A percentile compares a stretch with the other conserved stretches of the same genome.
Evolutionary conservation across 768 basidiomycete genomes (phyloP).

Genomic region (Amanita muscaria): DNA sequence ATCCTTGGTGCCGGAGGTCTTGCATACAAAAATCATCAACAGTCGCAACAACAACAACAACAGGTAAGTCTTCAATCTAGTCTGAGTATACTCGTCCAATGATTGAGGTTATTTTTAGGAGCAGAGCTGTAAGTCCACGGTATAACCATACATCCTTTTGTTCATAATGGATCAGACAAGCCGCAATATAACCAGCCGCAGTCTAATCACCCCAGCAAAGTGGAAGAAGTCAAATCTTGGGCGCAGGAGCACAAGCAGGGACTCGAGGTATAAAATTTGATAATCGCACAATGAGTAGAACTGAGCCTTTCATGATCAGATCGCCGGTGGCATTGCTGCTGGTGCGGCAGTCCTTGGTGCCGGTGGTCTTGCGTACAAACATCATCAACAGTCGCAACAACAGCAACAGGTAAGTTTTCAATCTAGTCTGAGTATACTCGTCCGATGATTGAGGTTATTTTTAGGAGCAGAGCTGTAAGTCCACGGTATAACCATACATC

Average conservation of each 20-base stretch:
- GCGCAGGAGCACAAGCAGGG: conserved; percentile 47
- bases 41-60: no score
- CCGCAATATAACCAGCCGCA: no score
- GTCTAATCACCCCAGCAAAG: conserved; percentile 8
- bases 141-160: conserved; percentile 1
- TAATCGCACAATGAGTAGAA: not conserved
- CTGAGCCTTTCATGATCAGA: conserved; percentile 28
- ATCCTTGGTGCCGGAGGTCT: conserved; percentile 40
- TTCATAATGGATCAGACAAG: conserved; percentile 3
- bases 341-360: conserved; percentile 46
- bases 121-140: no score
- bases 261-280: conserved; percentile 34
- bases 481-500: conserved; percentile 2
- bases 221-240: conserved; percentile 46
- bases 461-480: no score
- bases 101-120: no score
- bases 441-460: no score
- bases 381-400: no score
- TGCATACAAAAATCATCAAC: conserved; percentile 49
- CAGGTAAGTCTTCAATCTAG: no score
- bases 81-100: no score
- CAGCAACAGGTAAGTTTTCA: no score
- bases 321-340: conserved; percentile 57
- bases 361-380: conserved; percentile 42
- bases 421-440: no score